Evolutionary conservation across 75 land plant species (phyloP).

Genomic region (Chamaecyparis obtusa): DNA sequence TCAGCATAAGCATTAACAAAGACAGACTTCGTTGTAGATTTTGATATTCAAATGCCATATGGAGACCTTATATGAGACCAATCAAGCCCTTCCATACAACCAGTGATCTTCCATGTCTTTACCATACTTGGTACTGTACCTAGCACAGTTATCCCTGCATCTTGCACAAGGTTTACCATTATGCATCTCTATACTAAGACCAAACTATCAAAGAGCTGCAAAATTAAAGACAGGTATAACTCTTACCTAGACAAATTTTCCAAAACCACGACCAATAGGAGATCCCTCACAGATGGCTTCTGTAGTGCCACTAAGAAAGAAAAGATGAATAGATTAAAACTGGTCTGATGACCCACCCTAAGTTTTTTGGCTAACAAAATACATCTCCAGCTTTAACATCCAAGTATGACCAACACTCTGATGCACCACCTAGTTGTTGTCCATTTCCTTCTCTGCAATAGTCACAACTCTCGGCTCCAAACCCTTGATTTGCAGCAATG

Average conservation of each 20-base stretch:
- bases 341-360: constrained; percentile 97
- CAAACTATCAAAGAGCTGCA: neutral
- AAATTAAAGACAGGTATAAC: neutral
- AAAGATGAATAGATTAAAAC: constrained; percentile 54
- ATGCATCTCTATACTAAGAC: neutral
- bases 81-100: constrained; percentile 80
- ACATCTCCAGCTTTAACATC: constrained; percentile 76
- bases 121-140: constrained; percentile 97
- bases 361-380: constrained; percentile 87
- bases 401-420: constrained; percentile 82
- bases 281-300: constrained; percentile 92
- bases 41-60: neutral
- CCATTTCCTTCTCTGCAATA: too few relatives aligned
- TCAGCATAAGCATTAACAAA: neutral
- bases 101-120: constrained; percentile 74
- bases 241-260: constrained; percentile 87
- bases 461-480: too few relatives aligned
- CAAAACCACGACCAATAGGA: constrained; percentile 81
- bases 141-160: constrained; percentile 75
- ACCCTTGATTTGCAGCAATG: too few relatives aligned
- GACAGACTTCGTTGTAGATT: neutral
- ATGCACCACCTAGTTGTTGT: constrained; percentile 73
- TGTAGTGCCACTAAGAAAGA: constrained; percentile 70
- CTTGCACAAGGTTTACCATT: constrained; percentile 38
- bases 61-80: constrained; percentile 75